Percentiles rank a stretch among this genome's conserved stretches.
phyloP scores from a whole-genome alignment of 164 flowering plant genomes.

The Macadamia tetraphylla region DNA sequence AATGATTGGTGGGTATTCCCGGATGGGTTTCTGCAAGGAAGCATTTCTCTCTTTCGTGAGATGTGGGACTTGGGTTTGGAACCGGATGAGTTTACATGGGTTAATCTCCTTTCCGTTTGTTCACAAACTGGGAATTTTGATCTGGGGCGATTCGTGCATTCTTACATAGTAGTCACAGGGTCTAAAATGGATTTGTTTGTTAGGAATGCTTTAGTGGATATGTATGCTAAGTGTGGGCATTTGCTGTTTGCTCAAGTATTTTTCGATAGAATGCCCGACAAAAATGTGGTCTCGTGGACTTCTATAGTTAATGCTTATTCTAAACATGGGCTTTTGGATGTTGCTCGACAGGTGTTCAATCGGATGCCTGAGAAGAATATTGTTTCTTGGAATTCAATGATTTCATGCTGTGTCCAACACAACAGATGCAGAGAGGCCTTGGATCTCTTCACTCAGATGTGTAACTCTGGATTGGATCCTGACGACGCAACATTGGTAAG shows the following conservation, averaged over 20 bases:
- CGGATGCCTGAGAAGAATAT: conserved; percentile 27
- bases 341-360: conserved; percentile 50
- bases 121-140: conserved; percentile 24
- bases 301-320: conserved; percentile 45
- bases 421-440: conserved; percentile 48
- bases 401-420: conserved; percentile 53
- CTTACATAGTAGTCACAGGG: conserved; percentile 32
- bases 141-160: conserved; percentile 38
- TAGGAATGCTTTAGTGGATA: conserved; percentile 43
- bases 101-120: conserved; percentile 42
- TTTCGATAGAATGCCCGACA: too few relatives aligned
- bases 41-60: conserved; percentile 31
- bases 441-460: conserved; percentile 37
- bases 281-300: conserved; percentile 24
- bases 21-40: conserved; percentile 22
- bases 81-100: conserved; percentile 42
- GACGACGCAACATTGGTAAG: conserved; percentile 38
- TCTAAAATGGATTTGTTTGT: conserved; percentile 27
- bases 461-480: conserved; percentile 29
- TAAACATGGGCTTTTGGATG: conserved; percentile 37
- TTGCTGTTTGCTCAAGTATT: too few relatives aligned
- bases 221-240: conserved; percentile 55
- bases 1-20: conserved; percentile 49
- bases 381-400: conserved; percentile 51
- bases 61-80: conserved; percentile 31